Evolutionary conservation across 139 green algal species (phyloP).

Genomic region (Coelastrella sp.): DNA sequence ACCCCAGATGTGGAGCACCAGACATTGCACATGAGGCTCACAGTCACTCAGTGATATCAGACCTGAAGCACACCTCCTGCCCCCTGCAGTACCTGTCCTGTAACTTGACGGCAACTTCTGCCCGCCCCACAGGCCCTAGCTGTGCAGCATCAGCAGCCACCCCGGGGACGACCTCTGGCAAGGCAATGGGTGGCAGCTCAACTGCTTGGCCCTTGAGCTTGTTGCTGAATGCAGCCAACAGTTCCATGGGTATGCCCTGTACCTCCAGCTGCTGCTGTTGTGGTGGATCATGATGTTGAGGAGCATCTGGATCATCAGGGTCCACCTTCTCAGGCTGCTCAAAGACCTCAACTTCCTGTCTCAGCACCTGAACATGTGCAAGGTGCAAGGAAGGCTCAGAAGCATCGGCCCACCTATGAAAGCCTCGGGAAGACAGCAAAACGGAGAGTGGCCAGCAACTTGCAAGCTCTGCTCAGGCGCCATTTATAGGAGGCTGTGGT

Average conservation of each 20-base stretch:
- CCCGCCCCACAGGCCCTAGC: background rate
- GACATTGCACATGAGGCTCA: too few species aligned
- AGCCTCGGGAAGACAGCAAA: too few species aligned
- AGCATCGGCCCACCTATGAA: background rate
- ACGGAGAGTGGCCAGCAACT: too few species aligned
- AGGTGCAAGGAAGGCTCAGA: background rate
- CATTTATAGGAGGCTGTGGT: too few species aligned
- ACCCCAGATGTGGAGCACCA: too few species aligned
- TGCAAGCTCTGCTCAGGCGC: background rate
- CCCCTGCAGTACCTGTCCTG: conserved; percentile 29
- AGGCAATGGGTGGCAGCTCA: conserved; percentile 47
- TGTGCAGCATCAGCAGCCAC: background rate
- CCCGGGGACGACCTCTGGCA: conserved; percentile 38
- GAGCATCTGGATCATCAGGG: background rate
- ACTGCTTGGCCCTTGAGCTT: conserved; percentile 45
- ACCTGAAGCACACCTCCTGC: too few species aligned
- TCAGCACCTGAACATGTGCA: background rate
- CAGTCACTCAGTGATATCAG: too few species aligned
- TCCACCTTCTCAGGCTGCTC: conserved; percentile 4
- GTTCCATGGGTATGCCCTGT: conserved; percentile 51
- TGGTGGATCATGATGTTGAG: background rate
- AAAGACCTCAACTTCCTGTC: background rate
- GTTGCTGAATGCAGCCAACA: conserved; percentile 33
- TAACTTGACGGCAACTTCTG: conserved; percentile 15
- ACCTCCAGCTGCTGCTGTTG: conserved; percentile 54